These are phyloP conservation scores for Mallotus repandus DNA, from an alignment of 441 rosid genomes.

Conservation along the genomic window DNA sequence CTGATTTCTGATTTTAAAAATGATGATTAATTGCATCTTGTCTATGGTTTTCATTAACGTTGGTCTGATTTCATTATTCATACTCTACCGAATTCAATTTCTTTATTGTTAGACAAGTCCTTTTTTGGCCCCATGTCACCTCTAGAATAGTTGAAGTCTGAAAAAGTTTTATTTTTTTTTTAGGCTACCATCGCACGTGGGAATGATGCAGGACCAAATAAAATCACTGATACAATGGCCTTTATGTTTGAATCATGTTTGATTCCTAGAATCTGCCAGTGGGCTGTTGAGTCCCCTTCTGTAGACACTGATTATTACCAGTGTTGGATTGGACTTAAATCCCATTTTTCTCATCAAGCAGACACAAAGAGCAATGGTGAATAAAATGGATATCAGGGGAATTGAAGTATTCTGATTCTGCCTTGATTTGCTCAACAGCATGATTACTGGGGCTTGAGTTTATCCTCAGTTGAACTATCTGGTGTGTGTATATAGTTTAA, in stretches of 20 bases:
- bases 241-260: conserved; percentile 95
- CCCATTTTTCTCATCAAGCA: conserved; percentile 57
- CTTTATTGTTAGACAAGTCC: not conserved
- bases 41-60: too few relatives aligned
- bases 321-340: conserved; percentile 90
- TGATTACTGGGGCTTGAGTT: too few relatives aligned
- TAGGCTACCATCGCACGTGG: conserved; percentile 69
- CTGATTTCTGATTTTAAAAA: too few relatives aligned
- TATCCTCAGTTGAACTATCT: too few relatives aligned
- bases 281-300: conserved; percentile 77
- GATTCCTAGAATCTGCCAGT: conserved; percentile 79
- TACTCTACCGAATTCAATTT: too few relatives aligned
- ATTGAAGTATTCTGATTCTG: too few relatives aligned
- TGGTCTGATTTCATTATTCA: too few relatives aligned
- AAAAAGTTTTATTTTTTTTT: conserved; percentile 15
- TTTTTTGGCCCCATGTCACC: not conserved
- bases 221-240: conserved; percentile 77
- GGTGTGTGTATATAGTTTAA: too few relatives aligned
- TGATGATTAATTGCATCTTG: too few relatives aligned
- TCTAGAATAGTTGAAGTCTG: not conserved
- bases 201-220: conserved; percentile 60
- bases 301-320: conserved; percentile 76
- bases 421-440: too few relatives aligned
- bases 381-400: not conserved
- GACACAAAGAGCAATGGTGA: conserved; percentile 12